Percentiles rank a stretch among this genome's conserved stretches.
Conservation (phyloP, 169 alveolate genomes). For the Plasmodium inui region DNA sequence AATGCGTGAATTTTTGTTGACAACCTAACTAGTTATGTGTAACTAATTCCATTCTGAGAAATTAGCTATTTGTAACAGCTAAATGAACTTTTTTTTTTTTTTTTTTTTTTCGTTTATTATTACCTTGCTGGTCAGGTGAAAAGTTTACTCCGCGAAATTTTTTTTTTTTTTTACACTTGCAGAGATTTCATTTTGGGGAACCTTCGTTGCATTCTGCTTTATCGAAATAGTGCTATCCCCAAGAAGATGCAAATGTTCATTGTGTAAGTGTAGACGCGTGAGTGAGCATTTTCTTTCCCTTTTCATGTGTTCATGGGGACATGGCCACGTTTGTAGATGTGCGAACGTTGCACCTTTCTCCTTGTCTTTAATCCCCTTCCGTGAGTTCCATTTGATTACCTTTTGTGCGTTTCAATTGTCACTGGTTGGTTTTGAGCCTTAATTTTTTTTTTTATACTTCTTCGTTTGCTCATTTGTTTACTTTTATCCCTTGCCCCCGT, state of each 20-base stretch:
- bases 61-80: not conserved
- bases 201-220: not conserved
- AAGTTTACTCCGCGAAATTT: not conserved
- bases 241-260: not conserved
- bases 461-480: no score
- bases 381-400: not conserved
- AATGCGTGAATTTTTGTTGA: not conserved
- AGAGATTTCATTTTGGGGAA: not conserved
- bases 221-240: not conserved
- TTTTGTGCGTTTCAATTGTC: not conserved
- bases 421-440: not conserved
- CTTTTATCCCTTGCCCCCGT: not conserved
- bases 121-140: not conserved
- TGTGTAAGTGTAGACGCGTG: not conserved
- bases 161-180: not conserved
- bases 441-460: no score
- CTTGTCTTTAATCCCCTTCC: not conserved
- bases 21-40: not conserved
- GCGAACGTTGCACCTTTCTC: not conserved
- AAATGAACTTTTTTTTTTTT: not conserved
- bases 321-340: not conserved
- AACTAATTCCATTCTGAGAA: not conserved
- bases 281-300: not conserved
- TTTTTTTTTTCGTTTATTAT: not conserved
- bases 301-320: not conserved